These are phyloP conservation scores for Immersiella caudata DNA, from an alignment of 495 filamentous ascomycete genomes.

Conservation along the genomic window DNA sequence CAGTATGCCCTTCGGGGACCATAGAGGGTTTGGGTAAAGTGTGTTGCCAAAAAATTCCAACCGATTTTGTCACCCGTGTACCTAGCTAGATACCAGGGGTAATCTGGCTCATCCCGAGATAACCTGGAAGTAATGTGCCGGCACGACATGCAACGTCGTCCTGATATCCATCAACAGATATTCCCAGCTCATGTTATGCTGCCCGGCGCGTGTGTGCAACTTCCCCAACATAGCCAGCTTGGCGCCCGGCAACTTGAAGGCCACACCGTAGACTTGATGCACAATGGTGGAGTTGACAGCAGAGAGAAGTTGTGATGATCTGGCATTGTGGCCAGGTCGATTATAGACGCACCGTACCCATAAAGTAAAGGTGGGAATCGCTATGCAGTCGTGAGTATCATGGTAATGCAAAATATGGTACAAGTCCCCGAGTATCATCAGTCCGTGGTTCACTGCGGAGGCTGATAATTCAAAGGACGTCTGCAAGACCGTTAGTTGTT, in stretches of 20 bases:
- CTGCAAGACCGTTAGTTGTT: slow-evolving; percentile 44
- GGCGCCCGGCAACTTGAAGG: background rate
- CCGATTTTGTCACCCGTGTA: too few species aligned
- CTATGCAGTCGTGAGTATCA: slow-evolving; percentile 45
- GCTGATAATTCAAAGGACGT: slow-evolving; percentile 84
- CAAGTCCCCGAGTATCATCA: slow-evolving; percentile 22
- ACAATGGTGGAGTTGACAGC: slow-evolving; percentile 13
- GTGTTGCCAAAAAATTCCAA: too few species aligned
- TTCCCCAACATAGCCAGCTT: background rate
- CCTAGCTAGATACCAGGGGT: background rate
- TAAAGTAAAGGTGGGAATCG: slow-evolving; percentile 41
- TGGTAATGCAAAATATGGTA: slow-evolving; percentile 35
- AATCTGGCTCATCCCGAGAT: background rate
- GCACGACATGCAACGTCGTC: slow-evolving; percentile 10
- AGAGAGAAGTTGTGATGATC: background rate
- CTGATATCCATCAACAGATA: background rate
- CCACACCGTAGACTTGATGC: background rate
- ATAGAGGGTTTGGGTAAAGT: too few species aligned
- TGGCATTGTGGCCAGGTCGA: background rate
- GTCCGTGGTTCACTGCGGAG: slow-evolving; percentile 53
- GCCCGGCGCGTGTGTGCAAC: background rate
- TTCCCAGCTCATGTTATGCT: background rate
- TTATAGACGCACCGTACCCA: slow-evolving; percentile 32
- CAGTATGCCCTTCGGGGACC: too few species aligned
- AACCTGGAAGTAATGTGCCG: background rate